Evolutionary conservation across 2,329 filamentous ascomycete species (phyloP).

Genomic region (Botrytis hyacinthi): DNA sequence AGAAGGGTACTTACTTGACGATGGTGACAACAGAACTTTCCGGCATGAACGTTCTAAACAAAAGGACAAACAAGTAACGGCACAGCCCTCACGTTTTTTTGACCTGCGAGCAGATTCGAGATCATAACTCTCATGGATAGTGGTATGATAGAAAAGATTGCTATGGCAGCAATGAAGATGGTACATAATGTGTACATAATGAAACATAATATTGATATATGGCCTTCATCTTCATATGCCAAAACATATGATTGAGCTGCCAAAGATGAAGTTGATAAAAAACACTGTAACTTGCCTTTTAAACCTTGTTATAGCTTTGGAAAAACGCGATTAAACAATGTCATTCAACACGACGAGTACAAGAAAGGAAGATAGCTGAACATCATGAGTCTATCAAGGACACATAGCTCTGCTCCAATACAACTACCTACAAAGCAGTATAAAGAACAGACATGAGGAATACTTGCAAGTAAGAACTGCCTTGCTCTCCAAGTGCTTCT

Average conservation of each 20-base stretch:
- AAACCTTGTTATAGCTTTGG: background rate
- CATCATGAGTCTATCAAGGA: background rate
- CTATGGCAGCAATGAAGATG: background rate
- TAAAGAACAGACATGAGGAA: background rate
- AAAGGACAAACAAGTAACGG: background rate
- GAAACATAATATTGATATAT: background rate
- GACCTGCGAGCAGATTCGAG: background rate
- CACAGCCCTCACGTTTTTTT: background rate
- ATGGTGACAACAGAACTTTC: background rate
- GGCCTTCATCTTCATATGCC: background rate
- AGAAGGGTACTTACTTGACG: background rate
- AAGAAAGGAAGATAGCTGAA: background rate
- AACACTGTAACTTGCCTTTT: background rate
- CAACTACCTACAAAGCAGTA: background rate
- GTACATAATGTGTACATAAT: background rate
- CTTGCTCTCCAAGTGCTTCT: background rate
- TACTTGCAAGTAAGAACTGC: background rate
- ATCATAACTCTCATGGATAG: background rate
- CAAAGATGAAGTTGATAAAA: background rate
- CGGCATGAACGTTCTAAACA: background rate
- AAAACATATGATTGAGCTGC: background rate
- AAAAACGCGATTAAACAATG: background rate
- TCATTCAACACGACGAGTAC: background rate
- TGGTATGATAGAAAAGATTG: background rate
- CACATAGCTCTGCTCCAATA: background rate